Percentiles rank a stretch among this genome's conserved stretches.
Conservation (phyloP, 805 yeast species). For the Grigorovia humatica region DNA sequence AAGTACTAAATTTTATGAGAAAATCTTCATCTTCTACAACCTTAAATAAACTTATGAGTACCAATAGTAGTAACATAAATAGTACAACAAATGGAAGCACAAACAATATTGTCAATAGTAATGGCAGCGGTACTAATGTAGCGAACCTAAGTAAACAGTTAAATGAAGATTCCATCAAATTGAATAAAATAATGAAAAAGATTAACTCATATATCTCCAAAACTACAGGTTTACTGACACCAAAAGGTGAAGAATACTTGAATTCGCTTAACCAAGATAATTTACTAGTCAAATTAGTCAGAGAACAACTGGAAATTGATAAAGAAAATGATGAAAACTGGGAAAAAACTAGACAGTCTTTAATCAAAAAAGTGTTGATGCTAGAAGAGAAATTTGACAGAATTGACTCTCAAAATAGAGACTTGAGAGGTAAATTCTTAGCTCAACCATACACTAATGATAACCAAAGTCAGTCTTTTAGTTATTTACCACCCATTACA, state of each 20-base stretch:
- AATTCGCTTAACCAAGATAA: constrained; percentile 16
- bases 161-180: neutral
- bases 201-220: constrained; percentile 17
- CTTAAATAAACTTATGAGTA: neutral
- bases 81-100: neutral
- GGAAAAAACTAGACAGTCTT: constrained; percentile 14
- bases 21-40: constrained; percentile 8
- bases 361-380: constrained; percentile 13
- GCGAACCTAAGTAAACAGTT: neutral
- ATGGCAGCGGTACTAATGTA: neutral
- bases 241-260: constrained; percentile 19
- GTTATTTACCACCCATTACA: neutral
- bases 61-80: neutral
- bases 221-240: constrained; percentile 19
- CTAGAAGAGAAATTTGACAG: constrained; percentile 20
- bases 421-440: constrained; percentile 9
- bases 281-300: constrained; percentile 15
- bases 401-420: constrained; percentile 15
- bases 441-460: constrained; percentile 6
- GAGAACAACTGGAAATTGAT: constrained; percentile 20
- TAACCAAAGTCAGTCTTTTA: neutral
- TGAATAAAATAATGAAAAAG: constrained; percentile 11
- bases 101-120: neutral
- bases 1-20: constrained; percentile 15
- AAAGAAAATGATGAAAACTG: constrained; percentile 18